Evolutionary conservation across 129 eudicot species (phyloP).

Genomic region (Calendula officinalis): DNA sequence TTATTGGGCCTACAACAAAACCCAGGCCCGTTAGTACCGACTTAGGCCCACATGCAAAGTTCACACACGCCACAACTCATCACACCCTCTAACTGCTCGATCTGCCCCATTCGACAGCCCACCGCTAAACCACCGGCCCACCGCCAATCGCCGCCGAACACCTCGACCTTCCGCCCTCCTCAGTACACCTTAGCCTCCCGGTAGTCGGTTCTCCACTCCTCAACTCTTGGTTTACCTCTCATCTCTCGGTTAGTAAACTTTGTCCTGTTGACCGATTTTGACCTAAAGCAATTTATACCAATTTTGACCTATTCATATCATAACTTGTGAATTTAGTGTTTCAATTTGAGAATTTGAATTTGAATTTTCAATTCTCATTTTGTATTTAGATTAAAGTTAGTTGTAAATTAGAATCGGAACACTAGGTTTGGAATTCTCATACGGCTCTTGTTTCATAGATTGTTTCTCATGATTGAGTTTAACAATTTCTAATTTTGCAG

Average conservation of each 20-base stretch:
- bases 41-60: neutral
- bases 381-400: neutral
- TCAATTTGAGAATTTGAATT: neutral
- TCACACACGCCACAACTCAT: neutral
- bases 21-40: neutral
- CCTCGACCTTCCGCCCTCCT: neutral
- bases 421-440: too few species aligned
- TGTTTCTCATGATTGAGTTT: neutral
- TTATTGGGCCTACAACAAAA: neutral
- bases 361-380: neutral
- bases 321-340: neutral
- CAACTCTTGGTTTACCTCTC: neutral
- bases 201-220: neutral
- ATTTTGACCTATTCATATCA: neutral
- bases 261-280: neutral
- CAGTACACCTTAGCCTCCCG: neutral
- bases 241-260: neutral
- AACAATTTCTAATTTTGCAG: neutral
- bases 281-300: neutral
- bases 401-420: neutral
- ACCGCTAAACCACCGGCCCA: neutral
- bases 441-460: too few species aligned
- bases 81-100: neutral
- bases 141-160: neutral
- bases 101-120: neutral